Conservation (phyloP, 768 basidiomycete genomes). For the Collybia nuda region DNA sequence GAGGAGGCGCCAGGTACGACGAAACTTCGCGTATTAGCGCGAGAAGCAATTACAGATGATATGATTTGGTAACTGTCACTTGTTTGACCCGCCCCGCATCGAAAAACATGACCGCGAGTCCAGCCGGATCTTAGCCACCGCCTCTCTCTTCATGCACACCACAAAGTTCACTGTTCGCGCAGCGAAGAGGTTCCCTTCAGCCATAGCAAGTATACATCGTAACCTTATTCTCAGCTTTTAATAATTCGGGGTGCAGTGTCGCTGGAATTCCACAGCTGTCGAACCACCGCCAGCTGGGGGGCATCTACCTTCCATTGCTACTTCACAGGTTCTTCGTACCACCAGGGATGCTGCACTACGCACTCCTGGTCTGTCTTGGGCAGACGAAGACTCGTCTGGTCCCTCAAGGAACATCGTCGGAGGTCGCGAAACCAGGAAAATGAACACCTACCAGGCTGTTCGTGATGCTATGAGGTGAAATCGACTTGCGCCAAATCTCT, state of each 20-base stretch:
- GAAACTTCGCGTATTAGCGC: neutral
- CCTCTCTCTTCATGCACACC: slow-evolving; percentile 33
- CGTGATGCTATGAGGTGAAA: slow-evolving; percentile 82
- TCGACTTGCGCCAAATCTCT: slow-evolving; percentile 5
- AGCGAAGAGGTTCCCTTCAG: slow-evolving; percentile 16
- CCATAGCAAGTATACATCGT: slow-evolving; percentile 13
- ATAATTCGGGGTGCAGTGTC: slow-evolving; percentile 23
- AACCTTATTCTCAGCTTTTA: slow-evolving; percentile 1
- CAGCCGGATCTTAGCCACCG: slow-evolving; percentile 44
- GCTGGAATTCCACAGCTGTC: slow-evolving; percentile 52
- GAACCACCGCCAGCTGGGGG: slow-evolving; percentile 81
- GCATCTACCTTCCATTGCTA: slow-evolving; percentile 70
- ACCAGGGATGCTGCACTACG: slow-evolving; percentile 72
- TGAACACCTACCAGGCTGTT: slow-evolving; percentile 94
- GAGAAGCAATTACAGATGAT: neutral
- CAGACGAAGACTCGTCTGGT: slow-evolving; percentile 52
- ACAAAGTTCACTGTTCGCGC: slow-evolving; percentile 27
- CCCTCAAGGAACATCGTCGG: slow-evolving; percentile 51
- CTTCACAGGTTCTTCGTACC: slow-evolving; percentile 59
- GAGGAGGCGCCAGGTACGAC: no score
- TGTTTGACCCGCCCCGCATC: slow-evolving; percentile 13
- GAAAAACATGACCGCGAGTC: slow-evolving; percentile 15
- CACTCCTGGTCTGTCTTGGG: slow-evolving; percentile 73
- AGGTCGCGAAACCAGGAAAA: slow-evolving; percentile 87
- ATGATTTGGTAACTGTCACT: slow-evolving; percentile 3